Evolutionary conservation across 2,329 filamentous ascomycete species (phyloP).

Genomic region (Alternaria tenuissima): DNA sequence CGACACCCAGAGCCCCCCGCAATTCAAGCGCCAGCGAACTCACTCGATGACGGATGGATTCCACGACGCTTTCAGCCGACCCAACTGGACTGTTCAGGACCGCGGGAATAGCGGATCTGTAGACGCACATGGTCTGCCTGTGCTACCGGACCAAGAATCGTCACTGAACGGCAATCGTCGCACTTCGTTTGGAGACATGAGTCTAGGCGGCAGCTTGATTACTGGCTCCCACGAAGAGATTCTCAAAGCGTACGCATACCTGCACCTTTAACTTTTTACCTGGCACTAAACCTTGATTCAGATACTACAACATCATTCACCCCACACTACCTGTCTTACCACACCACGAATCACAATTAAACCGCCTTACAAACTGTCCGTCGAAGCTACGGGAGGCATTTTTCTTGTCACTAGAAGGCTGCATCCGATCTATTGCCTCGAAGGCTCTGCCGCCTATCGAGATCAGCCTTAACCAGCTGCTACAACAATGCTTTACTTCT

Average conservation of each 20-base stretch:
- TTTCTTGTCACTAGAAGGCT: conserved; percentile 46
- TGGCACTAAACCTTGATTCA: conserved; percentile 27
- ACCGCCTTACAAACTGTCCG: conserved; percentile 47
- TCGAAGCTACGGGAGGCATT: conserved; percentile 48
- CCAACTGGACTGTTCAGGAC: conserved; percentile 46
- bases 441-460: conserved; percentile 39
- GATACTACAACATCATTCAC: conserved; percentile 50
- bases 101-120: conserved; percentile 41
- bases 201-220: conserved; percentile 44
- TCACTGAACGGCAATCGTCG: conserved; percentile 45
- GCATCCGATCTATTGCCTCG: conserved; percentile 43
- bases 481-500: conserved; percentile 39
- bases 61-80: conserved; percentile 42
- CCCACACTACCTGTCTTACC: conserved; percentile 46
- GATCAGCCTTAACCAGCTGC: conserved; percentile 35
- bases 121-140: conserved; percentile 26
- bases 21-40: conserved; percentile 48
- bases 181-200: conserved; percentile 47
- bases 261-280: neutral
- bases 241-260: conserved; percentile 45
- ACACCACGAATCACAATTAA: conserved; percentile 42
- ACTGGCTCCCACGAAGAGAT: conserved; percentile 46
- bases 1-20: conserved; percentile 41
- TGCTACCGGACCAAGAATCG: conserved; percentile 41
- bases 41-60: conserved; percentile 51